These are phyloP conservation scores for Cerrena zonata DNA, from an alignment of 1,284 basidiomycete species.

Conservation along the genomic window DNA sequence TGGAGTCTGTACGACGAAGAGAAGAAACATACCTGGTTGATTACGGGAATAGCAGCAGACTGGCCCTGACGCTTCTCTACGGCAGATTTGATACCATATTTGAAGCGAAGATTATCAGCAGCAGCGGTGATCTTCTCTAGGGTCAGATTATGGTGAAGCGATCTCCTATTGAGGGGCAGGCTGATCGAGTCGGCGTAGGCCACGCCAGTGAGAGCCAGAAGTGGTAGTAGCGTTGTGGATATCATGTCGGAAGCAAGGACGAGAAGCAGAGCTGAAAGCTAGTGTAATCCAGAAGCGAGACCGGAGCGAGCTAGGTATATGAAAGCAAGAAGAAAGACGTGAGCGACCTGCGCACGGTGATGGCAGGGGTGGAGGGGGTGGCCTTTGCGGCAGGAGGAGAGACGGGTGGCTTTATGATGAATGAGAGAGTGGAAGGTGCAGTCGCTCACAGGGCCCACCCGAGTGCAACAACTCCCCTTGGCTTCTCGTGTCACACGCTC, in stretches of 20 bases:
- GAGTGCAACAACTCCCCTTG: no score
- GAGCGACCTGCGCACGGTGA: constrained; percentile 2
- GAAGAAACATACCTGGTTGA: constrained; percentile 17
- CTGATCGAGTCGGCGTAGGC: constrained; percentile 18
- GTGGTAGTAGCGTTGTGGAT: constrained; percentile 9
- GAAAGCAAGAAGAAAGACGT: neutral
- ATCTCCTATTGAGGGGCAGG: constrained; percentile 17
- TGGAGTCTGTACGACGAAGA: neutral
- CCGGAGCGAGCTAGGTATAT: neutral
- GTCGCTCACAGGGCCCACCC: no score
- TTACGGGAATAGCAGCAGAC: constrained; percentile 16
- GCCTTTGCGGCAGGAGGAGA: neutral
- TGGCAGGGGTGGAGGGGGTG: constrained; percentile 3
- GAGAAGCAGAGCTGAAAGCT: neutral
- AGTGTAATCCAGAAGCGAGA: neutral
- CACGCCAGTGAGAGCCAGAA: constrained; percentile 16
- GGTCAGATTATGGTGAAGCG: constrained; percentile 1
- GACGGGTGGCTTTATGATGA: constrained; percentile 1
- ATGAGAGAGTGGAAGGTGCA: no score
- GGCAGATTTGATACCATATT: constrained; percentile 14
- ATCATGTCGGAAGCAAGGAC: constrained; percentile 10
- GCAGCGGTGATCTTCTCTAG: constrained; percentile 9
- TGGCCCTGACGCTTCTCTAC: constrained; percentile 14
- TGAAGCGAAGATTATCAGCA: constrained; percentile 12
- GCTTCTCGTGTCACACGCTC: constrained; percentile 4